Conservation (phyloP, 2,329 filamentous ascomycete species). For the Neoascochyta sp. region DNA sequence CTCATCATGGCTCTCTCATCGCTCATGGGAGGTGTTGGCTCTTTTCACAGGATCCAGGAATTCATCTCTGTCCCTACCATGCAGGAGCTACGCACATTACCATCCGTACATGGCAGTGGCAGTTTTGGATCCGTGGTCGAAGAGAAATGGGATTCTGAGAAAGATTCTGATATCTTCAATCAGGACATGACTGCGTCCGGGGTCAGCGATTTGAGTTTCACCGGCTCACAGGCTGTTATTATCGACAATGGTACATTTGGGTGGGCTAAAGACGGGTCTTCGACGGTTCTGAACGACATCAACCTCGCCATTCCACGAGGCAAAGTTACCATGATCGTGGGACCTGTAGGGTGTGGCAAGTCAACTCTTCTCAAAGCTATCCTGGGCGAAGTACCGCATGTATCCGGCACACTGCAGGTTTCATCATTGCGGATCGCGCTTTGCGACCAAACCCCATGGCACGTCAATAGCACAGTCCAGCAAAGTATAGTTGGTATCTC, state of each 20-base stretch:
- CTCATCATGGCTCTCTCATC: constrained; percentile 46
- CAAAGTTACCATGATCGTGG: constrained; percentile 8
- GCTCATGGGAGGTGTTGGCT: constrained; percentile 46
- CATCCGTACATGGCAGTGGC: too few species aligned
- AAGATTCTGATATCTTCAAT: constrained; percentile 16
- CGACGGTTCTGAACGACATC: constrained; percentile 1
- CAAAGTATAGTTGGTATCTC: constrained; percentile 38
- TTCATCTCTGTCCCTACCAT: constrained; percentile 38
- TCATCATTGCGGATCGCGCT: constrained; percentile 33
- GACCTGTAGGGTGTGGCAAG: constrained; percentile 13
- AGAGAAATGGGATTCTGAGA: constrained; percentile 20
- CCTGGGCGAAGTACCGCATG: constrained; percentile 13
- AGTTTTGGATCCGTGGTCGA: too few species aligned
- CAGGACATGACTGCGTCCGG: too few species aligned
- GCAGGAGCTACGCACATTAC: constrained; percentile 21
- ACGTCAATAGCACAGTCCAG: constrained; percentile 37
- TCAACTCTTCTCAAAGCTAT: constrained; percentile 36
- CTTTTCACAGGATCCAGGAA: constrained; percentile 46
- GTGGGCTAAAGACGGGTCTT: not conserved
- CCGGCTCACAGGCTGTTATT: too few species aligned
- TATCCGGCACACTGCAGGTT: constrained; percentile 15
- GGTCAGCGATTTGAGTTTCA: too few species aligned
- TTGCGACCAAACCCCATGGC: constrained; percentile 40
- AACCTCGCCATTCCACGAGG: constrained; percentile 4
- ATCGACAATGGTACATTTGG: too few species aligned